Evolutionary conservation across 2,329 filamentous ascomycete genomes (phyloP).

Genomic region (Botrytis squamosa): DNA sequence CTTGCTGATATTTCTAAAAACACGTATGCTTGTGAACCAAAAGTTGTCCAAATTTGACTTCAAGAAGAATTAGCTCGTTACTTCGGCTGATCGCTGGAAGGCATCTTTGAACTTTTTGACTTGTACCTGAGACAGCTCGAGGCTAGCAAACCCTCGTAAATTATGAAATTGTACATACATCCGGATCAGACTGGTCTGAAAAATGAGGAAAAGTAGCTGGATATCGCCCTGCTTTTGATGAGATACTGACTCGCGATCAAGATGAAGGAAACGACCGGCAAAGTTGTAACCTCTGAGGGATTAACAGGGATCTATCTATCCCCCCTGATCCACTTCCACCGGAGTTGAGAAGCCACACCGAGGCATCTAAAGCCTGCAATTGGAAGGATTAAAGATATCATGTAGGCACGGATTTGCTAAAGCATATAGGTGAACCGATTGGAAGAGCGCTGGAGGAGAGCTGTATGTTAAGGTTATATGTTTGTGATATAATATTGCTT

Average conservation of each 20-base stretch:
- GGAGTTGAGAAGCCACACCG: slow-evolving; percentile 8
- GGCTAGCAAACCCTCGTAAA: background rate
- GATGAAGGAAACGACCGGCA: background rate
- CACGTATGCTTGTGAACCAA: background rate
- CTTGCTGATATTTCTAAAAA: background rate
- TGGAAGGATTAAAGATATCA: background rate
- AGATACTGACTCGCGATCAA: slow-evolving; percentile 1
- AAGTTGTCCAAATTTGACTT: background rate
- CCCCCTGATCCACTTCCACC: background rate
- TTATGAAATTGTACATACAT: background rate
- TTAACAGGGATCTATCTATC: slow-evolving; percentile 8
- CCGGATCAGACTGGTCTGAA: background rate
- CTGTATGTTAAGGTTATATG: background rate
- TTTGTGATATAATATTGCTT: background rate
- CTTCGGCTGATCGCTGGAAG: slow-evolving; percentile 5
- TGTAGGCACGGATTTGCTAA: slow-evolving; percentile 3
- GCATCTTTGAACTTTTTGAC: background rate
- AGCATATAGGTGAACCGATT: slow-evolving; percentile 4
- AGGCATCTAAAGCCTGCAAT: slow-evolving; percentile 4
- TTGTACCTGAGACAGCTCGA: background rate
- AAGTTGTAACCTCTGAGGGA: slow-evolving; percentile 4
- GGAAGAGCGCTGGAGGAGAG: slow-evolving; percentile 1
- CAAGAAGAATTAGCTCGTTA: background rate
- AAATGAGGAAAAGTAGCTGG: background rate
- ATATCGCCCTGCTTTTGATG: background rate